phyloP scores from a whole-genome alignment of 768 basidiomycete species.

The Rhizopogon vesiculosus region DNA sequence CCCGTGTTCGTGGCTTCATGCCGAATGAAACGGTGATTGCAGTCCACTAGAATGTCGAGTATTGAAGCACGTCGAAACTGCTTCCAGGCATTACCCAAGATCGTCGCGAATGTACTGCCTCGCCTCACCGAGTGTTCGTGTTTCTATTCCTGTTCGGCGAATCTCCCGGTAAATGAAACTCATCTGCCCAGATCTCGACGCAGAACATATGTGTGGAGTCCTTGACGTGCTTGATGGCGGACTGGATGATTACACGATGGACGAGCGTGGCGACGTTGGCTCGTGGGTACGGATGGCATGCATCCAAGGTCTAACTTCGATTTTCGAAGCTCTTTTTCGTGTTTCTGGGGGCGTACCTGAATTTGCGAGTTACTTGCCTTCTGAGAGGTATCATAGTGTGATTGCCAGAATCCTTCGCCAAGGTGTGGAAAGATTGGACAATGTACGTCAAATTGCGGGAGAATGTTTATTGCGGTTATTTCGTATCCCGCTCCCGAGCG shows the following conservation, averaged over 20 bases:
- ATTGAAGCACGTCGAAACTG: slow-evolving; percentile 61
- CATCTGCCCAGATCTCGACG: slow-evolving; percentile 39
- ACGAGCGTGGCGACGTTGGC: slow-evolving; percentile 95
- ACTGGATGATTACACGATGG: slow-evolving; percentile 84
- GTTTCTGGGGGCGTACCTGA: slow-evolving; percentile 36
- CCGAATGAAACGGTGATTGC: slow-evolving; percentile 16
- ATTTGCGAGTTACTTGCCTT: slow-evolving; percentile 58
- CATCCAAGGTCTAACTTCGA: slow-evolving; percentile 56
- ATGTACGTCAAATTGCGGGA: slow-evolving; percentile 80
- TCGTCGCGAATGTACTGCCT: slow-evolving; percentile 41
- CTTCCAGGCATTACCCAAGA: slow-evolving; percentile 39
- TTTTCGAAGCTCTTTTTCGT: slow-evolving; percentile 48
- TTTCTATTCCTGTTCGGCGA: slow-evolving; percentile 8
- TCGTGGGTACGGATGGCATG: slow-evolving; percentile 90
- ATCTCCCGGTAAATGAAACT: slow-evolving; percentile 3
- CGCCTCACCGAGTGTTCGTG: slow-evolving; percentile 42
- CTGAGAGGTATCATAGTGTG: slow-evolving; percentile 48
- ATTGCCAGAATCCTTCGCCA: slow-evolving; percentile 79
- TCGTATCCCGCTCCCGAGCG: slow-evolving; percentile 37
- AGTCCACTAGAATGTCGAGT: slow-evolving; percentile 35
- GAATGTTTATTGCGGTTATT: slow-evolving; percentile 52
- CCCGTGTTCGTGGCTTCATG: slow-evolving; percentile 10
- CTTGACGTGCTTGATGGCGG: slow-evolving; percentile 62
- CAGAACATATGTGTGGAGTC: slow-evolving; percentile 41
- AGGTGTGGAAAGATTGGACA: slow-evolving; percentile 87